Evolutionary conservation across 495 filamentous ascomycete genomes (phyloP).

Genomic region (Podospora fimiseda): DNA sequence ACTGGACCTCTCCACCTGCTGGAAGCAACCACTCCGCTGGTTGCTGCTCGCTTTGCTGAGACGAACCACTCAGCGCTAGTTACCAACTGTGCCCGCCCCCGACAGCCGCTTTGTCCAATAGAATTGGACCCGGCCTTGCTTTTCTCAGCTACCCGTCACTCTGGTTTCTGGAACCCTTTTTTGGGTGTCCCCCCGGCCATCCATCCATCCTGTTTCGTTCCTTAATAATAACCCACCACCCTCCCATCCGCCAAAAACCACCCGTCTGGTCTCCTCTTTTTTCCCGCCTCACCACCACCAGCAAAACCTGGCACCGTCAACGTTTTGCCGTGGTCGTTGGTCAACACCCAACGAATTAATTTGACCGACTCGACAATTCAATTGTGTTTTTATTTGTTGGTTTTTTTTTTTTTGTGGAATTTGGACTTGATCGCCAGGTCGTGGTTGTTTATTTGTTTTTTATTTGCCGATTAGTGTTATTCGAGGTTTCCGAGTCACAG

Average conservation of each 20-base stretch:
- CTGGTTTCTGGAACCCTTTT: slow-evolving; percentile 31
- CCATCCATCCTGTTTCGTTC: slow-evolving; percentile 3
- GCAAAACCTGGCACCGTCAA: background rate
- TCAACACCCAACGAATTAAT: background rate
- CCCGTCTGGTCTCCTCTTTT: background rate
- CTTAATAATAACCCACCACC: slow-evolving; percentile 1
- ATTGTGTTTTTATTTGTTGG: background rate
- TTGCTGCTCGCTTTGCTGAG: slow-evolving; percentile 16
- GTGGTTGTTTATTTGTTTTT: background rate
- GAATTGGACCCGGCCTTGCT: slow-evolving; percentile 21
- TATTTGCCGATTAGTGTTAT: background rate
- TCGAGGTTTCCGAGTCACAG: background rate
- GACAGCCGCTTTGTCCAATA: slow-evolving; percentile 17
- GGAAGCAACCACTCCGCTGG: background rate
- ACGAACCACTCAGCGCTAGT: slow-evolving; percentile 21
- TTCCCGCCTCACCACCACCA: slow-evolving; percentile 1
- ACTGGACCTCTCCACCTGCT: background rate
- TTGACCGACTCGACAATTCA: background rate
- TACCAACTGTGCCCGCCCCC: slow-evolving; percentile 5
- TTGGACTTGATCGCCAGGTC: background rate
- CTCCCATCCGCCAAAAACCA: background rate
- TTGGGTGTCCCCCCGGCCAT: slow-evolving; percentile 14
- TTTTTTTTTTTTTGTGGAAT: background rate
- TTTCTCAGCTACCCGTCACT: slow-evolving; percentile 23
- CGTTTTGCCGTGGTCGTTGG: background rate